Evolutionary conservation across 2,329 filamentous ascomycete species (phyloP), one percentile per base, ranked within the genome.

Genomic region (Teratosphaeria destructans): DNA sequence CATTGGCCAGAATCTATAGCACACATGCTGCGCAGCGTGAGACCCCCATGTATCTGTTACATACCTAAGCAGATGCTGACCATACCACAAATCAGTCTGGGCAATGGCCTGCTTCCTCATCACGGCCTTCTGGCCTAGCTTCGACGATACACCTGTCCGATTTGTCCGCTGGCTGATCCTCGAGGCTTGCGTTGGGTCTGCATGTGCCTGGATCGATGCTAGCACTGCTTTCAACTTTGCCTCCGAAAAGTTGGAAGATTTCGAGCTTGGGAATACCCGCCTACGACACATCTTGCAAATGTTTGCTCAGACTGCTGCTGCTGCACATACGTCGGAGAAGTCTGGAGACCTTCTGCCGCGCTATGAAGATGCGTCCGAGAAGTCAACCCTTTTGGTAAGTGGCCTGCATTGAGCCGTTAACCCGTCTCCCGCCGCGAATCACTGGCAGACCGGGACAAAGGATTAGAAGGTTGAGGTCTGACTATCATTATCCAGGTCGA

Each of bases 171-270:
- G 61, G n/a, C 23, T 64, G 7, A 32, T 63, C 12, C 43, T 61
- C 8, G 59, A 66, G 37, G 65, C 59, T 4, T 52, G 57, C 29
- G 59, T 63, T 16, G 65, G 64, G 10, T 64, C 63, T 47, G 60
- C 58, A 2, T 19, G 63, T 11, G 60, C 60, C 23, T 67, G 65
- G 65, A 57, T 63, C n/a, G 62, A 65, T 27, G 56, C 63, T 11
- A 62, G 62, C 58, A 63, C 52, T 35, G 60, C 58, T 12, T 63
- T 67, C 61, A 66, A 63, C 59, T 67, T 64, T 60, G 57, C 59
- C 39, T 56, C 57, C 23, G 58, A 62, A 14, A 60, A 34, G 16
- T 37, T 62, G 14, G 58, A 59, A 32, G 58, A 62, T 11, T 6
- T 62, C 23, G 37, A 55, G 49, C n/a, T 57, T 47, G 32, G 26